phyloP scores from a whole-genome alignment of 352 stramenopile genomes.

The Pythium apleroticum region DNA sequence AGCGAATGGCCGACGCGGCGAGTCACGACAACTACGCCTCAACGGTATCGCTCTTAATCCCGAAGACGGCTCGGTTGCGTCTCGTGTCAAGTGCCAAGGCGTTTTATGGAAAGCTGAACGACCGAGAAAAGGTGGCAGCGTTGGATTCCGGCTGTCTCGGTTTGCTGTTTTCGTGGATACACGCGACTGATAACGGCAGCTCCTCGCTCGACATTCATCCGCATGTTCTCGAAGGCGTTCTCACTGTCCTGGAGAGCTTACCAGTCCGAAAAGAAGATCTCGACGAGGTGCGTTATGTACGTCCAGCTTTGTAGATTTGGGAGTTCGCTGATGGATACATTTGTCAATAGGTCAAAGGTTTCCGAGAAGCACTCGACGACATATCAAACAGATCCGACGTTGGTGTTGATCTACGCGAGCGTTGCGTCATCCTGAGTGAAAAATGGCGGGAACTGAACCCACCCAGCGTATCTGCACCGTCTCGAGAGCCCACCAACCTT shows the following conservation, averaged over 20 bases:
- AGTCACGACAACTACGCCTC: conserved; percentile 78
- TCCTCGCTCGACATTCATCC: conserved; percentile 34
- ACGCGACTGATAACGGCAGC: conserved; percentile 8
- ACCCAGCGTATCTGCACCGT: neutral
- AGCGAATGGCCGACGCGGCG: conserved; percentile 68
- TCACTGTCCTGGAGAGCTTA: conserved; percentile 51
- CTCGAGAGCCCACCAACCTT: neutral
- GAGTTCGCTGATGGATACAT: neutral
- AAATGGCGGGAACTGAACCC: conserved; percentile 25
- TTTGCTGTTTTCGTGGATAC: conserved; percentile 64
- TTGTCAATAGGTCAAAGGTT: conserved; percentile 16
- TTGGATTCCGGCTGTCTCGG: conserved; percentile 62
- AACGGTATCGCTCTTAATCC: conserved; percentile 67
- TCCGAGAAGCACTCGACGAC: conserved; percentile 11
- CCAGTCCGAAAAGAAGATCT: conserved; percentile 68
- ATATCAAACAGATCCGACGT: conserved; percentile 15
- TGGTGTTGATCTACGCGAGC: conserved; percentile 18
- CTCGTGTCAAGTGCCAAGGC: conserved; percentile 70
- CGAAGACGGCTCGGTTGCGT: conserved; percentile 73
- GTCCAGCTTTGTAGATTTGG: neutral
- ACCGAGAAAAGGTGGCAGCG: conserved; percentile 46
- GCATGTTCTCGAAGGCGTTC: conserved; percentile 65
- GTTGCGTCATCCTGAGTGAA: conserved; percentile 21
- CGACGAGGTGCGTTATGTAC: conserved; percentile 37
- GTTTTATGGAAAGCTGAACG: conserved; percentile 65